Conservation (phyloP, 768 basidiomycete genomes). For the Pholiota molesta region DNA sequence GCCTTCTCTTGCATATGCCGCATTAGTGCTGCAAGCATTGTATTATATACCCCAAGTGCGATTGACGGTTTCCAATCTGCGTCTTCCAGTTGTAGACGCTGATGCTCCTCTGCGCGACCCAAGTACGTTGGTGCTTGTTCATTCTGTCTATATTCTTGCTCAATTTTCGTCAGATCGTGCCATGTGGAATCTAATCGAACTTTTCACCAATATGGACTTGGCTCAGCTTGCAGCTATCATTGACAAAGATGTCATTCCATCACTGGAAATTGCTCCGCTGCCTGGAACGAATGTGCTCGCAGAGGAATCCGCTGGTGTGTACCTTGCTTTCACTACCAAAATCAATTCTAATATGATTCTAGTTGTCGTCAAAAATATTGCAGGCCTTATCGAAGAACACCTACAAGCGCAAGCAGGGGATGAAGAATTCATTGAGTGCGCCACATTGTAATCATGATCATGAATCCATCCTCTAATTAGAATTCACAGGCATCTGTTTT, state of each 20-base stretch:
- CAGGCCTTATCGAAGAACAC: slow-evolving; percentile 46
- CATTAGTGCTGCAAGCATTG: slow-evolving; percentile 64
- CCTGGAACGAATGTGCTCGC: slow-evolving; percentile 31
- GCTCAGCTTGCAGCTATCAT: slow-evolving; percentile 60
- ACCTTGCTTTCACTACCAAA: neutral
- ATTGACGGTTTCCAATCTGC: slow-evolving; percentile 37
- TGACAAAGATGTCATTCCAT: slow-evolving; percentile 51
- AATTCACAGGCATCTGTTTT: slow-evolving; percentile 44
- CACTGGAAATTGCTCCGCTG: slow-evolving; percentile 45
- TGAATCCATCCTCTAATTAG: neutral
- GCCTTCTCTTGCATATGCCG: slow-evolving; percentile 56
- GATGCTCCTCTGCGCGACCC: slow-evolving; percentile 26
- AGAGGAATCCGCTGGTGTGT: slow-evolving; percentile 23
- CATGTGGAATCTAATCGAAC: slow-evolving; percentile 62
- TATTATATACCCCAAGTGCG: slow-evolving; percentile 76
- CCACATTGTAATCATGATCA: neutral
- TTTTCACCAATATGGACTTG: slow-evolving; percentile 72
- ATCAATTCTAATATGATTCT: neutral
- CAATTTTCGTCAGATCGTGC: slow-evolving; percentile 38
- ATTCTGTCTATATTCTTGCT: neutral
- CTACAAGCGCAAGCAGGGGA: slow-evolving; percentile 39
- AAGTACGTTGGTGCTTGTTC: slow-evolving; percentile 23
- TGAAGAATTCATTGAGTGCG: slow-evolving; percentile 35
- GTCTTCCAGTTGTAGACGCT: slow-evolving; percentile 30
- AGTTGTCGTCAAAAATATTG: slow-evolving; percentile 56